Conservation (phyloP, 345 rosid species). For the Odontarrhena argentea region DNA sequence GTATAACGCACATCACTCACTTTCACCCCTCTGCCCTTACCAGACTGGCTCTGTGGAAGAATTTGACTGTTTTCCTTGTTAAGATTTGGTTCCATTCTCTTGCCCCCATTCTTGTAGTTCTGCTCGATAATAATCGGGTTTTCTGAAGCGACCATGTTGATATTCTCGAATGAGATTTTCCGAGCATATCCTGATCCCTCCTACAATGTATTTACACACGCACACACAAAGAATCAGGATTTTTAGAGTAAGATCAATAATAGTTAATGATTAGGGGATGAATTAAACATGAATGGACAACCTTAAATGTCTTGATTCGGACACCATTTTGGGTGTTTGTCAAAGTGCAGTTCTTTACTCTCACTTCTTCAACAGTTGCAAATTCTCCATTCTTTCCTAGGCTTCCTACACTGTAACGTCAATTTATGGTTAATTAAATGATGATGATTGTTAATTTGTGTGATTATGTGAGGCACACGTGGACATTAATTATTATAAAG, state of each 20-base stretch:
- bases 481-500: too few species aligned
- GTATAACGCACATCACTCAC: slow-evolving; percentile 45
- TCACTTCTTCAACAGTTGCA: slow-evolving; percentile 44
- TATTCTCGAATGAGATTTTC: slow-evolving; percentile 44
- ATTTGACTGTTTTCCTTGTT: too few species aligned
- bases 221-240: not conserved
- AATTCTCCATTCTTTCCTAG: slow-evolving; percentile 36
- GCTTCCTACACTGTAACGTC: slow-evolving; percentile 41
- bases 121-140: slow-evolving; percentile 55
- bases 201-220: slow-evolving; percentile 14
- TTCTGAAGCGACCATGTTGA: slow-evolving; percentile 26
- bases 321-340: slow-evolving; percentile 42
- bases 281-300: slow-evolving; percentile 5
- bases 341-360: slow-evolving; percentile 39
- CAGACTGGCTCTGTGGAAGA: not conserved
- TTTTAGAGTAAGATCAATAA: not conserved
- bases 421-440: too few species aligned
- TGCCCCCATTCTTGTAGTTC: slow-evolving; percentile 19
- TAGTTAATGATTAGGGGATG: not conserved
- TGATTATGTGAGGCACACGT: too few species aligned
- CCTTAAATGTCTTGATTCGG: slow-evolving; percentile 49
- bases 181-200: slow-evolving; percentile 48
- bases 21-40: slow-evolving; percentile 34
- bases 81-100: slow-evolving; percentile 6
- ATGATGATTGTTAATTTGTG: not conserved